Percentiles rank a stretch among this genome's conserved stretches.
These are phyloP conservation scores for Didymella pomorum DNA, from an alignment of 2,329 filamentous ascomycete species.

Conservation along the genomic window DNA sequence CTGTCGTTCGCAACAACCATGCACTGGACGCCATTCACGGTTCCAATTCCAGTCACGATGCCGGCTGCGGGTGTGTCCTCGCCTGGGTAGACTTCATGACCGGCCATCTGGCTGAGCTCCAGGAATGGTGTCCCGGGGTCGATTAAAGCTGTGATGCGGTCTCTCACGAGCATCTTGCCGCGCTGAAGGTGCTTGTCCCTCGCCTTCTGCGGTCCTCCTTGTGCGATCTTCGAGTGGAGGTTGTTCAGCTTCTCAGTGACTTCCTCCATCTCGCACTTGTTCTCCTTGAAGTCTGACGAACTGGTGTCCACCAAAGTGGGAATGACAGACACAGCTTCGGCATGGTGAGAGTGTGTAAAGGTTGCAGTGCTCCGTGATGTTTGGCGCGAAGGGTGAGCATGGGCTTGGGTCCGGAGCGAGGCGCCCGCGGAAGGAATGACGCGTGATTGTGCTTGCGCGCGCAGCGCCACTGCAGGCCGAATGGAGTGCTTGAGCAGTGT, in stretches of 20 bases:
- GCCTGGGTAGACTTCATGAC: slow-evolving; percentile 82
- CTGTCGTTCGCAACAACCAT: slow-evolving; percentile 96
- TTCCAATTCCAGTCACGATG: slow-evolving; percentile 91
- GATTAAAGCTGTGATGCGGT: slow-evolving; percentile 84
- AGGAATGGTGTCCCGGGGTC: slow-evolving; percentile 91
- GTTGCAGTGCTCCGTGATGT: slow-evolving; percentile 65
- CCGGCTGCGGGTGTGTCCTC: slow-evolving; percentile 89
- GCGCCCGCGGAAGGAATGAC: slow-evolving; percentile 23
- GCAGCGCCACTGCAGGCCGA: slow-evolving; percentile 32
- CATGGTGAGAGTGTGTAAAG: slow-evolving; percentile 83
- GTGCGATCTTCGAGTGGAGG: slow-evolving; percentile 74
- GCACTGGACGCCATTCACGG: slow-evolving; percentile 88
- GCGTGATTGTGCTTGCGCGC: slow-evolving; percentile 35
- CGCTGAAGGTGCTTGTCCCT: slow-evolving; percentile 85
- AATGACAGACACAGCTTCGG: slow-evolving; percentile 81
- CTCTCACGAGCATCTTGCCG: slow-evolving; percentile 93
- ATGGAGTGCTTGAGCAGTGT: slow-evolving; percentile 45
- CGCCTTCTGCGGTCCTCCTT: slow-evolving; percentile 82
- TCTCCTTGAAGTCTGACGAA: slow-evolving; percentile 82
- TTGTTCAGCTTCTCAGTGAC: slow-evolving; percentile 72
- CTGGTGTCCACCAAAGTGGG: slow-evolving; percentile 78
- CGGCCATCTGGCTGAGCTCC: slow-evolving; percentile 92
- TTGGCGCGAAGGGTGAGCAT: slow-evolving; percentile 23
- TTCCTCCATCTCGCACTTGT: slow-evolving; percentile 77
- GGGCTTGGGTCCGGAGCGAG: slow-evolving; percentile 27